phyloP scores from a whole-genome alignment of 177 flowering plant genomes.

The Vitis hybrid region DNA sequence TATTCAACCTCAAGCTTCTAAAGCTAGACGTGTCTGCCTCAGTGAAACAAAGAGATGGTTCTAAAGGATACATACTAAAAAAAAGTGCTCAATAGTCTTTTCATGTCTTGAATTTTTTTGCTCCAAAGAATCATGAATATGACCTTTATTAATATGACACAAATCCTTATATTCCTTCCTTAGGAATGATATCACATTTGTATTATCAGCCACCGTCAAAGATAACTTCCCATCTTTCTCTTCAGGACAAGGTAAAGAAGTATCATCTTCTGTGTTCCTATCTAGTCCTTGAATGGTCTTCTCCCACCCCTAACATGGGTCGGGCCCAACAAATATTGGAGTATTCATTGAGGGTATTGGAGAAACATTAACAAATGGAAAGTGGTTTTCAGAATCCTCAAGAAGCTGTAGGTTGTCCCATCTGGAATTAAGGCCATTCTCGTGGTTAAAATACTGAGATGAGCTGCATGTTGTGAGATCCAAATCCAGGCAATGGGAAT shows the following conservation, averaged over 20 bases:
- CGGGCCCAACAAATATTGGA: slow-evolving; percentile 39
- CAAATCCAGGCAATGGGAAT: slow-evolving; percentile 26
- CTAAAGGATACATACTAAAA: slow-evolving; percentile 28
- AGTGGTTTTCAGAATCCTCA: slow-evolving; percentile 35
- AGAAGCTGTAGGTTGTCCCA: slow-evolving; percentile 19
- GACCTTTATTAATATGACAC: slow-evolving; percentile 4
- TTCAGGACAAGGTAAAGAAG: slow-evolving; percentile 16
- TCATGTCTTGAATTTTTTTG: slow-evolving; percentile 41
- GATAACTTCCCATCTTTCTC: slow-evolving; percentile 28
- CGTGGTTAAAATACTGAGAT: slow-evolving; percentile 17
- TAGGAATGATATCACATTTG: slow-evolving; percentile 17
- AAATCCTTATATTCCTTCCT: slow-evolving; percentile 19
- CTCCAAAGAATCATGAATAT: slow-evolving; percentile 26
- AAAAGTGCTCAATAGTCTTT: slow-evolving; percentile 36
- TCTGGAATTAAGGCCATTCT: slow-evolving; percentile 11
- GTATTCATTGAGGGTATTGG: slow-evolving; percentile 23
- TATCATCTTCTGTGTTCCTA: slow-evolving; percentile 14
- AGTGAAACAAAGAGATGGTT: slow-evolving; percentile 35
- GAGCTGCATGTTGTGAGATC: slow-evolving; percentile 18
- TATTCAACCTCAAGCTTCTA: slow-evolving; percentile 25
- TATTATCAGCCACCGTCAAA: slow-evolving; percentile 9
- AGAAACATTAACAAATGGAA: slow-evolving; percentile 37
- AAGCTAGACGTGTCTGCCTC: slow-evolving; percentile 23
- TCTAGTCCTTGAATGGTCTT: slow-evolving; percentile 19
- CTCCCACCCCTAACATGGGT: slow-evolving; percentile 46